A percentile compares a stretch with the other conserved stretches of the same genome.
phyloP scores from a whole-genome alignment of 306 rosid genomes.

The Cercis canadensis region DNA sequence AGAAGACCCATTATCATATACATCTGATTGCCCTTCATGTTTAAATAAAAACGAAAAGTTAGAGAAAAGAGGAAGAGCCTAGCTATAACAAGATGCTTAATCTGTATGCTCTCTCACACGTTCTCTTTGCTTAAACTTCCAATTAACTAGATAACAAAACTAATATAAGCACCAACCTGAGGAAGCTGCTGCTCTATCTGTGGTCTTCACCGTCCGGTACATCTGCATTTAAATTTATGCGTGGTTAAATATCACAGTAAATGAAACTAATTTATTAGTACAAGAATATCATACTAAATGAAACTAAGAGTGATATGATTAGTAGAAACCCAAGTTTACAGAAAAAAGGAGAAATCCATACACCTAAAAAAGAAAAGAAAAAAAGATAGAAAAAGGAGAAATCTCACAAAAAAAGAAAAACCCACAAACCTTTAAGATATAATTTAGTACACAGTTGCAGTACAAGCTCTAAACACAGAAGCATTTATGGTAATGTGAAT shows the following conservation, averaged over 20 bases:
- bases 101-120: background rate
- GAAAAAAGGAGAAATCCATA: no score
- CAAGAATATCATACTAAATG: background rate
- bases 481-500: slow-evolving; percentile 47
- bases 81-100: background rate
- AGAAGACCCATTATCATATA: slow-evolving; percentile 84
- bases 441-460: slow-evolving; percentile 44
- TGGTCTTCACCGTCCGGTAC: slow-evolving; percentile 97
- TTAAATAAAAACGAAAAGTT: background rate
- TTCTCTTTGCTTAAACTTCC: slow-evolving; percentile 15
- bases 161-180: slow-evolving; percentile 59
- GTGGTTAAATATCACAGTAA: no score
- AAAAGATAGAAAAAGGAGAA: background rate
- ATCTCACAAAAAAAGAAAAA: background rate
- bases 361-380: background rate
- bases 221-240: slow-evolving; percentile 56
- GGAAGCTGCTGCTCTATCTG: slow-evolving; percentile 85
- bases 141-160: background rate
- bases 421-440: slow-evolving; percentile 34
- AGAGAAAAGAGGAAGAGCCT: slow-evolving; percentile 5
- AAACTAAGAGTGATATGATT: slow-evolving; percentile 11
- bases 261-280: no score
- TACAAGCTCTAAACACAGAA: slow-evolving; percentile 49
- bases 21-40: slow-evolving; percentile 72
- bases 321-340: slow-evolving; percentile 13